phyloP scores from a whole-genome alignment of 441 rosid species.

The Gossypium davidsonii region DNA sequence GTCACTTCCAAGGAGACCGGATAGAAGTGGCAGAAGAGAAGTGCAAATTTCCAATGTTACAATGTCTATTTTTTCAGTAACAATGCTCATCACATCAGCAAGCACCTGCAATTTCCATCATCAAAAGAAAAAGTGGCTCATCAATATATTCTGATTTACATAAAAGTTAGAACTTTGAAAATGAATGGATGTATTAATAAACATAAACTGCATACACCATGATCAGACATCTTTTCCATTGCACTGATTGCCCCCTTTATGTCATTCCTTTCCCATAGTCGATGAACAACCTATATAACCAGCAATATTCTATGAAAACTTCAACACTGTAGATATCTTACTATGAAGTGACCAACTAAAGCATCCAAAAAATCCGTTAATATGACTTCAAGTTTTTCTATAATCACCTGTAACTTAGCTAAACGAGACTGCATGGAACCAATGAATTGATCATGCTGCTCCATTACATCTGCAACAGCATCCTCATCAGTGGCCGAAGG shows the following conservation, averaged over 20 bases:
- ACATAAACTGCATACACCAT: slow-evolving; percentile 51
- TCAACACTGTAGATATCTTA: not conserved
- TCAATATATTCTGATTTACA: not conserved
- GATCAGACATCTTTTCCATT: slow-evolving; percentile 91
- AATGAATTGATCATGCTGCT: slow-evolving; percentile 70
- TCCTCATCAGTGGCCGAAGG: slow-evolving; percentile 62
- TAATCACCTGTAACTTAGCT: slow-evolving; percentile 84
- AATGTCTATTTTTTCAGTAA: slow-evolving; percentile 57
- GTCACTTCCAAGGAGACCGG: slow-evolving; percentile 72
- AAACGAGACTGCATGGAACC: slow-evolving; percentile 92
- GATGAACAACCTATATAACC: slow-evolving; percentile 57
- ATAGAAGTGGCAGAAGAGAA: slow-evolving; percentile 72
- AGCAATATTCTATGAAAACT: slow-evolving; percentile 14
- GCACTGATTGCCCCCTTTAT: slow-evolving; percentile 64
- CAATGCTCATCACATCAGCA: slow-evolving; percentile 69
- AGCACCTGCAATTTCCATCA: slow-evolving; percentile 51
- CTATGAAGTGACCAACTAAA: not conserved
- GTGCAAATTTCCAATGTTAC: slow-evolving; percentile 79
- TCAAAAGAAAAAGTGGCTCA: slow-evolving; percentile 3
- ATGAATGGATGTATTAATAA: slow-evolving; percentile 5
- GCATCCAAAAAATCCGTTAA: slow-evolving; percentile 8
- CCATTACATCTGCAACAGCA: slow-evolving; percentile 61
- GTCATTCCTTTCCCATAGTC: slow-evolving; percentile 86
- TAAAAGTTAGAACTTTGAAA: not conserved
- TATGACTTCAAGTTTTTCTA: slow-evolving; percentile 13